Evolutionary conservation across 2,329 filamentous ascomycete genomes (phyloP), one percentile per base, ranked within the genome.

Genomic region (Diatrype stigma): DNA sequence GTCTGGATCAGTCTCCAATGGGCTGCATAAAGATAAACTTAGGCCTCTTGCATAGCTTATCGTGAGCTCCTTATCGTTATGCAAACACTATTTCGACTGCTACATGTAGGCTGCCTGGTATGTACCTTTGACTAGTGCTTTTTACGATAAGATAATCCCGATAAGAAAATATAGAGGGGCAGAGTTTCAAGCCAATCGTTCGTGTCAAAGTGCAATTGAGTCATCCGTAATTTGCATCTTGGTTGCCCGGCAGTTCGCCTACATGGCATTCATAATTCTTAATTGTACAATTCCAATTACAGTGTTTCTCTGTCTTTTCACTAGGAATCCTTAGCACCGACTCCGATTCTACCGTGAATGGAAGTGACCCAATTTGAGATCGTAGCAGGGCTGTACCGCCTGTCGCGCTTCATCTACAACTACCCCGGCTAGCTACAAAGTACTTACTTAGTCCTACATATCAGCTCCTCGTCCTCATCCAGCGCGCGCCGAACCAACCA

Each of bases 41-140:
- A n/a, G n/a, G n/a, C n/a, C n/a, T n/a, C n/a, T 30, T 30, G 26
- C 26, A 30, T 30, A 30, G 26, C 26, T 30, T 30, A 30, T 30
- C 26, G 26, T 30, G 5, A 30, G 26, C 26, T 6, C 26, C n/a
- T n/a, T n/a, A n/a, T n/a, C n/a, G n/a, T n/a, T n/a, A n/a, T n/a
- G n/a, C n/a, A n/a, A n/a, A n/a, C n/a, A n/a, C n/a, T n/a, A 49
- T 49, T 59, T 59, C 57, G 55, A 59, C 51, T 57, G 55, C n/a
- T n/a, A n/a, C n/a, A n/a, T n/a, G n/a, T n/a, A n/a, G n/a, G n/a
- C n/a, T n/a, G n/a, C n/a, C n/a, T n/a, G n/a, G n/a, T n/a, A n/a
- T n/a, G n/a, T n/a, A n/a, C n/a, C n/a, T n/a, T 30, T 30, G 10
- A 30, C 26, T 6, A 30, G 26, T 30, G 26, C 26, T n/a, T n/a